phyloP scores from a whole-genome alignment of 2,329 filamentous ascomycete species.

The Chaetomiaceae sp. region DNA sequence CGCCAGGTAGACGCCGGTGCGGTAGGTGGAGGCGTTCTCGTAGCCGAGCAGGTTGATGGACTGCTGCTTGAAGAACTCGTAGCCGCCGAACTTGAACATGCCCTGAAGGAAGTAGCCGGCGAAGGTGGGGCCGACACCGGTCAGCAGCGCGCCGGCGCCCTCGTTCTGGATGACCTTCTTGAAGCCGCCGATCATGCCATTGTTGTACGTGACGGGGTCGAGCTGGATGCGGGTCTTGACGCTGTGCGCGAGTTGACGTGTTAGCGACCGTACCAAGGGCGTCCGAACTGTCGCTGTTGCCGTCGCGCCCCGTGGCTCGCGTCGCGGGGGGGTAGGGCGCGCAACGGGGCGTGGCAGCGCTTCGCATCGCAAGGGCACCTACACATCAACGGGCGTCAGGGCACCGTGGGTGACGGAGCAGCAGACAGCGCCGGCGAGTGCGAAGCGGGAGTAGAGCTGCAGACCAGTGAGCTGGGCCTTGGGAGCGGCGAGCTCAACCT shows the following conservation, averaged over 20 bases:
- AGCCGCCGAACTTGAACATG: constrained; percentile 81
- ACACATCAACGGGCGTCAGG: constrained; percentile 99
- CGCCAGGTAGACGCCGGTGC: constrained; percentile 66
- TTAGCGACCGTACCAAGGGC: constrained; percentile 1
- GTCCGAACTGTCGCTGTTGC: background rate
- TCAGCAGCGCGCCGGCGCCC: constrained; percentile 70
- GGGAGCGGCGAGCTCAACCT: constrained; percentile 40
- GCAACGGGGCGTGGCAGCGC: background rate
- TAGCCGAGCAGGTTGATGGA: constrained; percentile 66
- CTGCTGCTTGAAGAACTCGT: constrained; percentile 86
- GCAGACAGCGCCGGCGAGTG: constrained; percentile 95
- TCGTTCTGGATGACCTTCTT: constrained; percentile 67
- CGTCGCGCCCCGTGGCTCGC: background rate
- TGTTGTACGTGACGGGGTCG: constrained; percentile 74
- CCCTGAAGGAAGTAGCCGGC: constrained; percentile 83
- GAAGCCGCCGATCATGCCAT: constrained; percentile 72
- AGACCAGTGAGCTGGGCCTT: constrained; percentile 41
- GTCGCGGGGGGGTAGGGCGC: background rate
- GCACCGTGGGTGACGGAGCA: constrained; percentile 96
- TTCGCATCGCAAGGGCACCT: constrained; percentile 6
- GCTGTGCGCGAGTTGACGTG: constrained; percentile 38
- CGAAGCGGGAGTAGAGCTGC: constrained; percentile 87
- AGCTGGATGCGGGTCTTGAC: constrained; percentile 86
- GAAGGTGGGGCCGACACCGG: constrained; percentile 69
- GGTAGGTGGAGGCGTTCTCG: constrained; percentile 63